These are phyloP conservation scores for Annulohypoxylon stygium DNA, from an alignment of 495 filamentous ascomycete species.

Conservation along the genomic window DNA sequence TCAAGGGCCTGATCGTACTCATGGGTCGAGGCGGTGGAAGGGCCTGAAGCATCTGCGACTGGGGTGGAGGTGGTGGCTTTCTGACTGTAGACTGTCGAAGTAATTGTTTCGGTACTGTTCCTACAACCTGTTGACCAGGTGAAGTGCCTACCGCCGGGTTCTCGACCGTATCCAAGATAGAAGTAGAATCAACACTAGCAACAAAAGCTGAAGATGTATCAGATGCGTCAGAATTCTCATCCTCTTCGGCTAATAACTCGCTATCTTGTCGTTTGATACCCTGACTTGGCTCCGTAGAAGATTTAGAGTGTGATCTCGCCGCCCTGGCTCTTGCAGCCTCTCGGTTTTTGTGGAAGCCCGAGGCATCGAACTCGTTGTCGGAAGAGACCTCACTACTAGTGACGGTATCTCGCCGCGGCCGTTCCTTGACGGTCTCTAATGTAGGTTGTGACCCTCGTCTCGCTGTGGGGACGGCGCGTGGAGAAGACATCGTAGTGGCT, in stretches of 20 bases:
- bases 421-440: constrained; percentile 78
- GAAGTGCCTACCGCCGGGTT: constrained; percentile 61
- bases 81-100: constrained; percentile 63
- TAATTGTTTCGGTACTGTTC: constrained; percentile 67
- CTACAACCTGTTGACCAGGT: constrained; percentile 64
- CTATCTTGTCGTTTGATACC: constrained; percentile 63
- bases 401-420: constrained; percentile 83
- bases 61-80: constrained; percentile 58
- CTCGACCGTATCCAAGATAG: constrained; percentile 65
- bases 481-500: constrained; percentile 53
- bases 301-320: constrained; percentile 60
- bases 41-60: constrained; percentile 74
- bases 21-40: constrained; percentile 93
- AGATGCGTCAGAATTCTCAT: constrained; percentile 70
- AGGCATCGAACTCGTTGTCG: constrained; percentile 84
- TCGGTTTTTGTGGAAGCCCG: constrained; percentile 72
- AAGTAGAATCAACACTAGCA: constrained; percentile 67
- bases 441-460: constrained; percentile 82
- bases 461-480: constrained; percentile 48
- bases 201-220: constrained; percentile 66
- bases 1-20: constrained; percentile 84
- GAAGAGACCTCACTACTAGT: constrained; percentile 95
- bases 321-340: constrained; percentile 56
- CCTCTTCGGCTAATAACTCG: constrained; percentile 69
- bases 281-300: constrained; percentile 54